phyloP scores from a whole-genome alignment of 805 yeast species.

The Metschnikowia baotianmanensis region DNA sequence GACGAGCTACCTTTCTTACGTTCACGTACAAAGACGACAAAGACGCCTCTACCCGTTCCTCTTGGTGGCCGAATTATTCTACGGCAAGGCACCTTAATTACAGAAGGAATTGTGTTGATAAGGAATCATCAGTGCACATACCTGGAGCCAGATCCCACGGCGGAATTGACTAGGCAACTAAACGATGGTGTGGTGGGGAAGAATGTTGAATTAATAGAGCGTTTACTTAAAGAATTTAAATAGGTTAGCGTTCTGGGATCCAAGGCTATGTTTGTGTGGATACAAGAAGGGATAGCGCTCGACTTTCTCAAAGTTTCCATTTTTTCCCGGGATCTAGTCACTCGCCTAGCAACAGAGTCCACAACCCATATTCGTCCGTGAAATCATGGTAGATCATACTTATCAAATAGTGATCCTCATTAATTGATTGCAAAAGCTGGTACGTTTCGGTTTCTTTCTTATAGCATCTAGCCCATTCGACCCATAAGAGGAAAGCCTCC shows the following conservation, averaged over 20 bases:
- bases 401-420: slow-evolving; percentile 69
- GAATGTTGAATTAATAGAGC: slow-evolving; percentile 30
- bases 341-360: slow-evolving; percentile 57
- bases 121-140: slow-evolving; percentile 31
- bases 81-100: slow-evolving; percentile 44
- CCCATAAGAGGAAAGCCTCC: slow-evolving; percentile 89
- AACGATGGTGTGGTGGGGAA: slow-evolving; percentile 33
- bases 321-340: slow-evolving; percentile 21
- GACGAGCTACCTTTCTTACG: slow-evolving; percentile 51
- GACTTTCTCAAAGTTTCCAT: slow-evolving; percentile 10
- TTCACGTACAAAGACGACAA: slow-evolving; percentile 19
- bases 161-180: slow-evolving; percentile 25
- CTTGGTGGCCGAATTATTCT: slow-evolving; percentile 58
- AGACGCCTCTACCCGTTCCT: slow-evolving; percentile 39
- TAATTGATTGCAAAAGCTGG: slow-evolving; percentile 57
- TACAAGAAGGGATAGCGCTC: too few relatives aligned
- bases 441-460: slow-evolving; percentile 54
- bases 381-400: slow-evolving; percentile 86
- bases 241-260: not conserved
- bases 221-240: slow-evolving; percentile 10
- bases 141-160: slow-evolving; percentile 28
- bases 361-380: slow-evolving; percentile 66
- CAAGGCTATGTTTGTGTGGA: not conserved
- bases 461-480: slow-evolving; percentile 87
- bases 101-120: slow-evolving; percentile 46